Base-by-base conservation (phyloP, 2,329 filamentous ascomycete species). In the Tolypocladium paradoxum region DNA sequence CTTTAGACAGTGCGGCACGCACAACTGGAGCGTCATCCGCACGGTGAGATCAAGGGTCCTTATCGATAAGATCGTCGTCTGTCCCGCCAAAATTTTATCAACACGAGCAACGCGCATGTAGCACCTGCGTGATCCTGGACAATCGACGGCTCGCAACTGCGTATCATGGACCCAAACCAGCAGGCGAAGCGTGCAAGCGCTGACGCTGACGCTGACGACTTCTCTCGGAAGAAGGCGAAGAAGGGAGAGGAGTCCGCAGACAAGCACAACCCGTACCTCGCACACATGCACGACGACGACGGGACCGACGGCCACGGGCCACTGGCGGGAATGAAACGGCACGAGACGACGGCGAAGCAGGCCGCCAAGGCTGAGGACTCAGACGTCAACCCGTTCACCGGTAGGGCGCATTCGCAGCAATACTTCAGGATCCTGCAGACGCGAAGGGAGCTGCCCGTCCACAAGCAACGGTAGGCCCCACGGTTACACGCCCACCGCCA, bases 341-440 rank as follows among this genome's bases (percentile, higher is more conserved):
- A 95, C 69, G 72, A 83, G 54, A 95, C 90, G 1, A 97, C 90
- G 2, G 83, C 90, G 6, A 76, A 78, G 56, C 79, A 90, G 72
- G 90, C 90, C 4, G 72, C 76, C 58, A 74, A 76, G 62, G 86
- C 85, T 3, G 93, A 99, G 73, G 83, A 96, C 71, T 82, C 84
- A 16, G 85, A 90, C 22, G 70, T 77, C 61, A 99, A 96, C 67
- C 86, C 92, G 24, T 96, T 96, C 76, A 99, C 84, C 49, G 84
- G 85, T 56, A 75, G 79, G 54, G 76, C 82, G 16, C 85, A 96
- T 63, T 90, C 90, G 47, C 79, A 83, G 60, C 83, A 87, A 65
- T 99, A 99, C 76, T 90, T 96, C 70, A 83, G 84, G 64, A 99
- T 99, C 65, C 74, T 99, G 63, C 82, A 92, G 73, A 82, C 81